Evolutionary conservation across 164 flowering plant genomes (phyloP), one percentile per base, ranked within the genome.

Genomic region (Chloranthus sessilifolius): DNA sequence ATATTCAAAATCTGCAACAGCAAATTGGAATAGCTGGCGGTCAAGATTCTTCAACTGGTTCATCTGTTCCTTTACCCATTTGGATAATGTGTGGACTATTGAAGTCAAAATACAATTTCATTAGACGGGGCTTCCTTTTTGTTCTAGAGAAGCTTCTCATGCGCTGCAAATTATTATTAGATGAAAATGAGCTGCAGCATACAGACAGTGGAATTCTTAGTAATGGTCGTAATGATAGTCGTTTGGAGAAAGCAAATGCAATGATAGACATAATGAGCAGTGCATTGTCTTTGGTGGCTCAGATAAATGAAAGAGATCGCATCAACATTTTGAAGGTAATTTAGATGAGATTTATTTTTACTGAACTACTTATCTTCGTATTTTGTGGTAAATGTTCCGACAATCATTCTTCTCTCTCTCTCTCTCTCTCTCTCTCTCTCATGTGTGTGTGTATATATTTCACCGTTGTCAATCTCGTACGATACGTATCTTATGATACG

Each of bases 321-420:
- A 72, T 94, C 66, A 94, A 83, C 63, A 84, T 89, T 50, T 65
- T 94, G 50, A 94, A 94, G 97, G 99, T 92, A 84, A 37, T 39
- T 50, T 49, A 15, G 17, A 4, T 11, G 17, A 31, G 17, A 3
- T 14, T 30, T 15, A 10, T 47, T 15, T 21, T 14, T n/a, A n/a
- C n/a, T n/a, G n/a, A n/a, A n/a, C n/a, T n/a, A n/a, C n/a, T n/a
- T n/a, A n/a, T n/a, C n/a, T n/a, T n/a, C n/a, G n/a, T n/a, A n/a
- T n/a, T n/a, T n/a, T n/a, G n/a, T n/a, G n/a, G n/a, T n/a, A n/a
- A n/a, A n/a, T n/a, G n/a, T n/a, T n/a, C n/a, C n/a, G n/a, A n/a
- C n/a, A n/a, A n/a, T n/a, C n/a, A n/a, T n/a, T n/a, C n/a, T n/a
- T n/a, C n/a, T n/a, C n/a, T n/a, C n/a, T n/a, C n/a, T n/a, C n/a